Conservation (phyloP, 192 early-diverging fungal species). For the Coemansia sp. region DNA sequence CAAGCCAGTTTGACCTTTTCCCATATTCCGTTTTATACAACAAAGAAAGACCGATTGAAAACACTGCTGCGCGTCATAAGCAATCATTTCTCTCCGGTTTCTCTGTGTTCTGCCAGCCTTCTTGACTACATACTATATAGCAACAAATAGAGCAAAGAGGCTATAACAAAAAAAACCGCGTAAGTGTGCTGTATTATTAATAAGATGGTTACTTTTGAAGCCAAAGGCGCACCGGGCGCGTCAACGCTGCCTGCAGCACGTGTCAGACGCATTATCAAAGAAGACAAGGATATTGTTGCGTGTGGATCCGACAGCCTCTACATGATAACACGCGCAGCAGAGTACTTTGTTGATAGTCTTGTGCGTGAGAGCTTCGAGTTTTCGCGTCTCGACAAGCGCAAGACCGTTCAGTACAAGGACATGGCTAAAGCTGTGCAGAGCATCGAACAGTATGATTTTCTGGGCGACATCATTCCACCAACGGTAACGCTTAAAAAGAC, state of each 20-base stretch:
- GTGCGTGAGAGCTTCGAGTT: slow-evolving; percentile 62
- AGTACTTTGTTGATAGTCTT: slow-evolving; percentile 69
- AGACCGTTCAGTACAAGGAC: slow-evolving; percentile 71
- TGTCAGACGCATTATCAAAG: slow-evolving; percentile 71
- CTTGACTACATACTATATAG: neutral
- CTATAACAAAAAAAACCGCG: neutral
- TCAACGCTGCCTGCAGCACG: slow-evolving; percentile 64
- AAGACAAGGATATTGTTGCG: slow-evolving; percentile 69
- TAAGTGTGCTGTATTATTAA: neutral
- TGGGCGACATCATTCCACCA: slow-evolving; percentile 46
- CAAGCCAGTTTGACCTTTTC: neutral
- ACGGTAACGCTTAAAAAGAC: slow-evolving; percentile 25
- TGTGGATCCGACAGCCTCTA: slow-evolving; percentile 69
- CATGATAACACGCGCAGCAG: slow-evolving; percentile 65
- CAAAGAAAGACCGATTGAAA: neutral
- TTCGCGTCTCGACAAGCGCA: slow-evolving; percentile 67
- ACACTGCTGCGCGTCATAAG: neutral
- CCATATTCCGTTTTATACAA: neutral
- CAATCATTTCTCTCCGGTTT: neutral
- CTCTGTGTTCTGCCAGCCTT: neutral
- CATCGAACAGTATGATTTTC: slow-evolving; percentile 56
- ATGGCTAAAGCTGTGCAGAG: slow-evolving; percentile 61
- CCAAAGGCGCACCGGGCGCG: slow-evolving; percentile 41
- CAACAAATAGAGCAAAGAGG: neutral
- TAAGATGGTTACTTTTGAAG: slow-evolving; percentile 25